Conservation (phyloP, 164 flowering plant species). For the Chimonanthus salicifolius region DNA sequence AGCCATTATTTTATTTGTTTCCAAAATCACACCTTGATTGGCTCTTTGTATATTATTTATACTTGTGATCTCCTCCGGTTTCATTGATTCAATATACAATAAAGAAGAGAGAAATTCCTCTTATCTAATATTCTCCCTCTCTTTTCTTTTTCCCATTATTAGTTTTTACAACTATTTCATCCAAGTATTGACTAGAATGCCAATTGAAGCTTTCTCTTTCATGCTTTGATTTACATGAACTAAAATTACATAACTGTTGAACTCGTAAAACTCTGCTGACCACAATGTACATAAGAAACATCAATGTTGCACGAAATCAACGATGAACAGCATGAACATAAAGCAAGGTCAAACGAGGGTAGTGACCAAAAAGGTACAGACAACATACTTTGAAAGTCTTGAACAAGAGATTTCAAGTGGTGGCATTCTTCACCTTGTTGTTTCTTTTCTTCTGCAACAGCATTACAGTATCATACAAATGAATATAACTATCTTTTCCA, state of each 20-base stretch:
- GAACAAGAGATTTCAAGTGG: constrained; percentile 65
- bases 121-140: too few species aligned
- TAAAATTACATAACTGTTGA: background rate
- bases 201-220: too few species aligned
- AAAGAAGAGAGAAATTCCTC: too few species aligned
- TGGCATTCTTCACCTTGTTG: constrained; percentile 47
- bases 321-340: background rate
- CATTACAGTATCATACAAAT: background rate
- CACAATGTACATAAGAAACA: background rate
- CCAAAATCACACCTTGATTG: too few species aligned
- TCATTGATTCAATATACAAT: too few species aligned
- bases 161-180: too few species aligned
- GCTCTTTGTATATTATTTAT: too few species aligned
- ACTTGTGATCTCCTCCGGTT: too few species aligned
- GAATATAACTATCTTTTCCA: background rate
- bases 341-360: background rate
- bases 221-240: too few species aligned
- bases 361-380: background rate
- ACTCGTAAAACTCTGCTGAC: background rate
- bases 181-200: too few species aligned
- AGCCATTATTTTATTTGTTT: too few species aligned
- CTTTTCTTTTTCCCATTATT: too few species aligned
- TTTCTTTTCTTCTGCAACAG: constrained; percentile 48
- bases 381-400: constrained; percentile 69
- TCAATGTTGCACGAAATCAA: background rate